Conservation (phyloP, 495 filamentous ascomycete genomes). For the Hypoxylon cercidicola region DNA sequence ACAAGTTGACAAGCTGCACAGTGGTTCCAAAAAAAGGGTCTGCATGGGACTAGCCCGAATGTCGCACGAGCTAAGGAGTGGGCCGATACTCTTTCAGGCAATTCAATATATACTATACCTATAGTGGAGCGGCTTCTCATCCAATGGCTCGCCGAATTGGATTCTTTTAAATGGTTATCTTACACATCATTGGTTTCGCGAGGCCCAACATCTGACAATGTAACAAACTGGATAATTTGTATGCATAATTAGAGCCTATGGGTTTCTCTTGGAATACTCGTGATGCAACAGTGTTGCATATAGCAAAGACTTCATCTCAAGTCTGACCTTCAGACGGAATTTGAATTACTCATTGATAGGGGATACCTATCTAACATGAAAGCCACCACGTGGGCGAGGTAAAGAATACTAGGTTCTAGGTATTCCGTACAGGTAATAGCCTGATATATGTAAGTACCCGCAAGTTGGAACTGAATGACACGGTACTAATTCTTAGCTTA, state of each 20-base stretch:
- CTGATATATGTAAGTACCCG: slow-evolving; percentile 4
- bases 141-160: slow-evolving; percentile 12
- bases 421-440: too few relatives aligned
- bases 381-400: background rate
- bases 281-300: background rate
- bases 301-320: background rate
- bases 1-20: slow-evolving; percentile 12
- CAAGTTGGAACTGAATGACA: slow-evolving; percentile 34
- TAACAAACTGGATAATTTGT: slow-evolving; percentile 1
- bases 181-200: slow-evolving; percentile 22
- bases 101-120: slow-evolving; percentile 7
- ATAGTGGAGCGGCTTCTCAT: background rate
- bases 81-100: slow-evolving; percentile 19
- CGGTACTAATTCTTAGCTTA: slow-evolving; percentile 15
- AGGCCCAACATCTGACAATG: slow-evolving; percentile 26
- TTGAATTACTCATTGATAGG: slow-evolving; percentile 5
- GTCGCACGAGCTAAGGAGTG: slow-evolving; percentile 6
- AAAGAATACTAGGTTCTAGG: background rate
- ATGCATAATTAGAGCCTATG: slow-evolving; percentile 3
- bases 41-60: slow-evolving; percentile 27
- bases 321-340: background rate
- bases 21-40: slow-evolving; percentile 29
- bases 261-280: background rate
- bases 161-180: slow-evolving; percentile 20
- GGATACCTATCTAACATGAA: background rate